phyloP scores from a whole-genome alignment of 768 basidiomycete species.

The Serpula lacrymans region DNA sequence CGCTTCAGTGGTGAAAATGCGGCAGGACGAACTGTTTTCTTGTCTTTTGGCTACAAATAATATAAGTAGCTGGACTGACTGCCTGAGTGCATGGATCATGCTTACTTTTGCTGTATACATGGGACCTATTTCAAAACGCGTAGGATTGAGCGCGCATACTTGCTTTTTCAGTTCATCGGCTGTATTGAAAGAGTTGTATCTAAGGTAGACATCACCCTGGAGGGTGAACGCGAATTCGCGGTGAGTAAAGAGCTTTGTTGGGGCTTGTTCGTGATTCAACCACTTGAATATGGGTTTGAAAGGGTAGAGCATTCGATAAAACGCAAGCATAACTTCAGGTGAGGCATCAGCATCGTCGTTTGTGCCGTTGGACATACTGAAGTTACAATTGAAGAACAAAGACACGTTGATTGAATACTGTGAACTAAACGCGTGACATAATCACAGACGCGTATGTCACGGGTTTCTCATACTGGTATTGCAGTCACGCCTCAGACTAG shows the following conservation, averaged over 20 bases:
- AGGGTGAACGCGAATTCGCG: constrained; percentile 97
- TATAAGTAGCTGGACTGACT: constrained; percentile 1
- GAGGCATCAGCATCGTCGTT: constrained; percentile 29
- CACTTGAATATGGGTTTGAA: constrained; percentile 92
- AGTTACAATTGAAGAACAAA: not conserved
- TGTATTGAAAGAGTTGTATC: constrained; percentile 88
- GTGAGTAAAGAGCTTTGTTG: constrained; percentile 82
- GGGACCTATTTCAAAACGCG: constrained; percentile 96
- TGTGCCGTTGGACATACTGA: no score
- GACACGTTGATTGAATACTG: no score
- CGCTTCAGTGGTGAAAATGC: constrained; percentile 73
- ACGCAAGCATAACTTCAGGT: constrained; percentile 67
- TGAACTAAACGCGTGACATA: no score
- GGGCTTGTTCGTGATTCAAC: constrained; percentile 87
- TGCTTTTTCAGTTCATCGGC: constrained; percentile 91
- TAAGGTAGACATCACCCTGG: constrained; percentile 84
- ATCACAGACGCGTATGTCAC: no score
- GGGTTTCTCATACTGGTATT: no score
- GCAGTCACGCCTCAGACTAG: no score
- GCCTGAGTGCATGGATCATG: constrained; percentile 9
- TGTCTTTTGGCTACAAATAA: constrained; percentile 73
- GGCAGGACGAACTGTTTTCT: constrained; percentile 70
- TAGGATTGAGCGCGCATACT: constrained; percentile 78
- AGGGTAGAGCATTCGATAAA: constrained; percentile 90
- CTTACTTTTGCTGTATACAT: constrained; percentile 83